Percentiles rank a stretch among this genome's conserved stretches.
phyloP scores from a whole-genome alignment of 805 yeast species.

The Candida golubevii region DNA sequence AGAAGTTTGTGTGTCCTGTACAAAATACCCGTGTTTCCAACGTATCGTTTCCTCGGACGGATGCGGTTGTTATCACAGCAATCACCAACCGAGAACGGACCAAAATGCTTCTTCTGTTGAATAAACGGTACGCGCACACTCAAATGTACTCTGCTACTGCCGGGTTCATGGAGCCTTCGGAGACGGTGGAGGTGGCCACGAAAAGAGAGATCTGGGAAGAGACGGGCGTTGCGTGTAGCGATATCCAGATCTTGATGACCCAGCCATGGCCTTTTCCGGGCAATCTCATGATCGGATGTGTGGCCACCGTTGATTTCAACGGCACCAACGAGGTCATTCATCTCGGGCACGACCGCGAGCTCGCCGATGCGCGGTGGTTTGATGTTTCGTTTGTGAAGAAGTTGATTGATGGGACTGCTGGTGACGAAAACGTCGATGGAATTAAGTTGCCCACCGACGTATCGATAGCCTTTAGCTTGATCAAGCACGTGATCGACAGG shows the following conservation, averaged over 20 bases:
- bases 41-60: conserved; percentile 88
- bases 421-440: conserved; percentile 30
- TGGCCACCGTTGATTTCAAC: conserved; percentile 70
- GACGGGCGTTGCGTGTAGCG: conserved; percentile 67
- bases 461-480: conserved; percentile 42
- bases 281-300: conserved; percentile 88
- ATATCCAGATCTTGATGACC: conserved; percentile 60
- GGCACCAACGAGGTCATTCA: conserved; percentile 61
- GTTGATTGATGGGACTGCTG: conserved; percentile 28
- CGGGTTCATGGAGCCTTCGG: conserved; percentile 95
- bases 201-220: conserved; percentile 93
- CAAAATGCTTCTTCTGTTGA: conserved; percentile 67
- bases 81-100: conserved; percentile 58
- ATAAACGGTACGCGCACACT: conserved; percentile 51
- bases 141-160: conserved; percentile 81
- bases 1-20: conserved; percentile 32
- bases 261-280: conserved; percentile 99
- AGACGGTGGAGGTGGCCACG: conserved; percentile 84
- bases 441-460: conserved; percentile 41
- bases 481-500: conserved; percentile 37
- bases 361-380: conserved; percentile 85
- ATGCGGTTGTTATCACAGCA: conserved; percentile 82
- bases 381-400: conserved; percentile 48
- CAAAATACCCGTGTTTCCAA: conserved; percentile 53
- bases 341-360: conserved; percentile 80